A percentile compares a stretch with the other conserved stretches of the same genome.
Evolutionary conservation across 1,284 basidiomycete genomes (phyloP).

Genomic region (Trichosporon sp.): DNA sequence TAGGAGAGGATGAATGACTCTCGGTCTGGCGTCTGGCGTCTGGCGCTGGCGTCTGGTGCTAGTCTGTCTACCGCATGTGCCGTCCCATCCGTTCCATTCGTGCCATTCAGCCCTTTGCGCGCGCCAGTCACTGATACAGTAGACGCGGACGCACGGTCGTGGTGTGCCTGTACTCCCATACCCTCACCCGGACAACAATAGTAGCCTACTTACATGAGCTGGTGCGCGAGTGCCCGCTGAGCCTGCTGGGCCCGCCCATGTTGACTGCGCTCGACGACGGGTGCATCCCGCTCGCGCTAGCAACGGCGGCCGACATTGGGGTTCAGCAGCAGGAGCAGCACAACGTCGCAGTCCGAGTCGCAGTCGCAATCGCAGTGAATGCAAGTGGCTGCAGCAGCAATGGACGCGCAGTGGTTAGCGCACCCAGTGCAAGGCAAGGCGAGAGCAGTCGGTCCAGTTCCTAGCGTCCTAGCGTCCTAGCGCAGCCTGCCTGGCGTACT

Average conservation of each 20-base stretch:
- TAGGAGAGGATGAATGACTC: neutral
- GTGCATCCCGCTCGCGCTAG: neutral
- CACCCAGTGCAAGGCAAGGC: too few relatives aligned
- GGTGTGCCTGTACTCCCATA: neutral
- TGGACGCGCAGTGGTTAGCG: neutral
- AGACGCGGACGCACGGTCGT: conserved; percentile 3
- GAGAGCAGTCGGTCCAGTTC: neutral
- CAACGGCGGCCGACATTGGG: neutral
- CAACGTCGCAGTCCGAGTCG: neutral
- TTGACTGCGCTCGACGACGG: neutral
- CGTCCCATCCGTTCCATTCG: neutral
- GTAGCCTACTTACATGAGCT: neutral
- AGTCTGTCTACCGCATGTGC: neutral
- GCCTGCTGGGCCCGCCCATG: neutral
- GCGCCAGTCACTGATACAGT: neutral
- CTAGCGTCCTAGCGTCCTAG: neutral
- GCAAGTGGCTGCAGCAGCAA: too few relatives aligned
- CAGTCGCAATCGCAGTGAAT: neutral
- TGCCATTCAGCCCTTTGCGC: neutral
- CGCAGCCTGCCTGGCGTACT: too few relatives aligned
- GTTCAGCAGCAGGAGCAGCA: too few relatives aligned
- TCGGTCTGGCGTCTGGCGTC: neutral
- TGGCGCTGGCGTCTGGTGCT: neutral
- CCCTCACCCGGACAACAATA: neutral
- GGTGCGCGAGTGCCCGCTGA: conserved; percentile 1